Evolutionary conservation across 1,284 basidiomycete genomes (phyloP), one percentile per base, ranked within the genome.

Genomic region (Ustilago cynodontis): DNA sequence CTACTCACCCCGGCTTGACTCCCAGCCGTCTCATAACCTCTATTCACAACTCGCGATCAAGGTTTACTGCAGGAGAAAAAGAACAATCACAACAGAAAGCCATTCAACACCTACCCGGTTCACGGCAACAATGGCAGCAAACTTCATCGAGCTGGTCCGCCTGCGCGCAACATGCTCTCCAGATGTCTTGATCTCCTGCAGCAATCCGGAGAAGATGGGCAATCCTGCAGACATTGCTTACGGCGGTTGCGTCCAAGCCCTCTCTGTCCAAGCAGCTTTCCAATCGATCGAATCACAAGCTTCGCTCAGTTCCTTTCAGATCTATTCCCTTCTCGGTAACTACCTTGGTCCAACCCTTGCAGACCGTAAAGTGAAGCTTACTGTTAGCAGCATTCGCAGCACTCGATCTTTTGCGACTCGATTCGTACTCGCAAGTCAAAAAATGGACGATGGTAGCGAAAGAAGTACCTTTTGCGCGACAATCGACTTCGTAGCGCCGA

Each of bases 361-460:
- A 16, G 60, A 80, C 37, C 65, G 59, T 20, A 73, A 62, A 5
- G 81, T 77, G 39, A 72, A 72, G 24, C 71, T 77, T 26, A 61
- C 58, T 18, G 81, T 83, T 16, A 39, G 33, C 13, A 43, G 52
- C 18, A 45, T 83, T 16, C 77, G 82, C 31, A 68, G 68, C 51
- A 83, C 82, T 1, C 77, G 82, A 14, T 71, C 78, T 3, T 83
- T 83, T 50, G 64, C 62, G 0, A 83, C 82, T 3, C 77, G 81
- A 26, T 66, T 71, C 47, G 77, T 83, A 13, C 31, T 71, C 13
- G 73, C 75, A 2, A 71, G 45, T 20, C 82, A 83, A 50, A 41
- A 50, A 18, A 33, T 51, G 24, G 41, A 71, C 37, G 63, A 75
- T 22, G 81, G 81, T 4, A 41, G 53, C 29, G 64, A 79, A 31